phyloP scores from a whole-genome alignment of 1,284 basidiomycete genomes.

The Schizophyllum amplum region DNA sequence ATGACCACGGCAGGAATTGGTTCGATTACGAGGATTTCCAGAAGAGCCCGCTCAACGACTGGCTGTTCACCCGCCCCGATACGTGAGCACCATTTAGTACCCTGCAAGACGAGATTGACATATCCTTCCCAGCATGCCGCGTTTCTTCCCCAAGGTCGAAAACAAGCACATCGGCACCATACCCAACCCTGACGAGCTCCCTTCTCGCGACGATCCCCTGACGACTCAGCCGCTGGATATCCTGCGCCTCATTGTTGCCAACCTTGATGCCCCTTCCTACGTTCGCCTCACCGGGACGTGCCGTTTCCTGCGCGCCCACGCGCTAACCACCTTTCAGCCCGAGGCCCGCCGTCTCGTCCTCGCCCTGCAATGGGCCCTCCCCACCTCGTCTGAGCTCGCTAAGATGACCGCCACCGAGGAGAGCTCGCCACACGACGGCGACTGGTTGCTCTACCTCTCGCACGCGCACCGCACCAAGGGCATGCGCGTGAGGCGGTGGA shows the following conservation, averaged over 20 bases:
- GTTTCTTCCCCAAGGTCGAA: conserved; percentile 10
- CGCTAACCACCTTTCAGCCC: conserved; percentile 20
- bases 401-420: conserved; percentile 6
- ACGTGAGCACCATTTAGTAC: conserved; percentile 10
- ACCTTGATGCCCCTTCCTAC: conserved; percentile 15
- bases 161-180: conserved; percentile 10
- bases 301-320: conserved; percentile 17
- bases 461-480: conserved; percentile 17
- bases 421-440: conserved; percentile 11
- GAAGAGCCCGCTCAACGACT: conserved; percentile 8
- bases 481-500: conserved; percentile 20
- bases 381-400: conserved; percentile 11
- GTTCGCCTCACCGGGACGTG: conserved; percentile 18
- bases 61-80: conserved; percentile 17
- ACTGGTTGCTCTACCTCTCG: conserved; percentile 21
- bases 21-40: conserved; percentile 16
- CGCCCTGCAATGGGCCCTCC: conserved; percentile 19
- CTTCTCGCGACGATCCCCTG: conserved; percentile 12
- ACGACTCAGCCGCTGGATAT: conserved; percentile 17
- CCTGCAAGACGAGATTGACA: neutral
- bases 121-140: conserved; percentile 15
- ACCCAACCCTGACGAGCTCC: neutral
- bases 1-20: conserved; percentile 7
- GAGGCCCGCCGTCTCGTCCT: conserved; percentile 17
- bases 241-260: conserved; percentile 15